Base-by-base conservation (phyloP, 306 rosid genomes). In the Fragaria nilgerrensis region DNA sequence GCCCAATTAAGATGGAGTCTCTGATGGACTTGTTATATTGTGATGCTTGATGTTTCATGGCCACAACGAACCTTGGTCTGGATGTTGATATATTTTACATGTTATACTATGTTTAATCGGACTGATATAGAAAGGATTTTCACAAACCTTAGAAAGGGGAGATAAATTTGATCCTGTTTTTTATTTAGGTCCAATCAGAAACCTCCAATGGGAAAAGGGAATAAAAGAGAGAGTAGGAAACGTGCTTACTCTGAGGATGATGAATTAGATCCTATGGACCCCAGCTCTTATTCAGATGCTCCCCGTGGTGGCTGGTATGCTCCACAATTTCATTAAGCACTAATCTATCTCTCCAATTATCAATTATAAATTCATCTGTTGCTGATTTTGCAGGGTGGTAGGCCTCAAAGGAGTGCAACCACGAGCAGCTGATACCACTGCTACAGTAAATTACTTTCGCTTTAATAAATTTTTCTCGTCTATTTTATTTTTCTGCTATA, bases 331-430 rank as follows among this genome's bases (percentile, higher is more conserved):
- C 5, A 56, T 73, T 49, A 61, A 55, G n/a, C 27, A 23, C 20
- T 53, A 13, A 41, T 47, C 20, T 43, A 11, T 43, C 44, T 19
- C 76, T 34, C 27, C 20, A 22, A 61, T 70, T 77, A 43, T 36
- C 6, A 49, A 39, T 37, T 78, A 73, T 71, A 47, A 78, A 53
- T 56, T 79, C 56, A 36, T 64, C 70, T n/a, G 3, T n/a, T 19
- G 59, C 44, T 75, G 58, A 20, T 76, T 82, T 80, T 87, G 69
- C 90, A 94, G 98, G 98, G 98, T 92, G 34, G 97, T 94, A 75
- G 98, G 98, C 73, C 83, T 94, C 80, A 94, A 94, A 86, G 97
- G 98, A n/a, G 97, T 94, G 82, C 98, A 94, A 82, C 98, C 98
- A 49, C 88, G 97, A 81, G 98, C 97, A 73, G 98, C 96, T 75